Evolutionary conservation across 1,284 basidiomycete species (phyloP), one percentile per base, ranked within the genome.

Genomic region (Polyporus tsugae): DNA sequence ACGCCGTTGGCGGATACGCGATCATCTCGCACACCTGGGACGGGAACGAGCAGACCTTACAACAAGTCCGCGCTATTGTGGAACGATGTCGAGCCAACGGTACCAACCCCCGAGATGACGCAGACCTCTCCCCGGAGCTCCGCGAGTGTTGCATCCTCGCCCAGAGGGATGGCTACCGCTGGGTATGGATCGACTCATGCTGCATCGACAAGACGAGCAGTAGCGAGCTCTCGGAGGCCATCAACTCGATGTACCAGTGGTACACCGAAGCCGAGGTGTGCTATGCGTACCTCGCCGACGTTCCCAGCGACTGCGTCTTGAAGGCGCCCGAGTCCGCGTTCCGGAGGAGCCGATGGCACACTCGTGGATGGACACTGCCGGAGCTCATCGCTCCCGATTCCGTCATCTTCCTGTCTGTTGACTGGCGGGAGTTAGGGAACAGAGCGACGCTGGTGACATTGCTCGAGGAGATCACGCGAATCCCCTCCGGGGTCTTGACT

Each of bases 161-260:
- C 6, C 52, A 66, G 52, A 49, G 42, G n/a, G 25, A 66, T 9
- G 64, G 64, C 4, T 66, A 66, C 44, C n/a, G n/a, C 2, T 66
- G 64, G 64, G 22, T 62, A 4, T 66, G 64, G 64, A 62, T 59
- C 13, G 60, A 66, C 36, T 58, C 65, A 2, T 66, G 60, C 41
- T 66, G 60, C 52, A 66, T 66, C 60, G 60, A 62, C 64, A 64
- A 64, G 63, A 59, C 63, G 41, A 64, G 63, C 44, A 64, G 63
- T 35, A 49, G 33, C 25, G 63, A 64, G 29, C 42, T 64, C 25
- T 65, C 64, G 17, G 64, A 65, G 46, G 64, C 58, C 13, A 65
- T 65, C 42, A 65, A 65, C 58, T 60, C 64, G 33, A 65, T 66
- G 64, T 66, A 35, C 29, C 49, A 22, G 22, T 66, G 53, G 52